phyloP scores from a whole-genome alignment of 352 stramenopile species.

The Phytophthora brassicae region DNA sequence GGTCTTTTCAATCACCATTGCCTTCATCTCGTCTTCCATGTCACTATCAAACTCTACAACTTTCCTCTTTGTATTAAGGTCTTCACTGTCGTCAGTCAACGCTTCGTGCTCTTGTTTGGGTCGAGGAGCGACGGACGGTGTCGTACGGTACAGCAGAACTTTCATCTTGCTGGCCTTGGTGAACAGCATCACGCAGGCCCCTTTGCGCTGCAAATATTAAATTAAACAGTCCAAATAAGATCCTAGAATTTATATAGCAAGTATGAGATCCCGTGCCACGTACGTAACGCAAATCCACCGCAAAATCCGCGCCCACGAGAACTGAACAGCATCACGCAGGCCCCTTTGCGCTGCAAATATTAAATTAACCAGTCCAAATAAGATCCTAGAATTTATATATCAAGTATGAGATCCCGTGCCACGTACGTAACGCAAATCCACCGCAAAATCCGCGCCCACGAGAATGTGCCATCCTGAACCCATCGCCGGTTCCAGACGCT shows the following conservation, averaged over 20 bases:
- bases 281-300: too few relatives aligned
- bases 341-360: slow-evolving; percentile 53
- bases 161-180: slow-evolving; percentile 69
- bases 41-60: slow-evolving; percentile 52
- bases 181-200: slow-evolving; percentile 62
- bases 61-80: slow-evolving; percentile 40
- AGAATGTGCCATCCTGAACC: slow-evolving; percentile 73
- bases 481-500: slow-evolving; percentile 43
- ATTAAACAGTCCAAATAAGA: background rate
- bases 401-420: background rate
- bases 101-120: slow-evolving; percentile 40
- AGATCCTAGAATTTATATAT: background rate
- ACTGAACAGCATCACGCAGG: slow-evolving; percentile 69
- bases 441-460: slow-evolving; percentile 64
- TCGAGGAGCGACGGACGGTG: slow-evolving; percentile 31
- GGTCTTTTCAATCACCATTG: slow-evolving; percentile 36
- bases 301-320: too few relatives aligned
- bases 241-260: background rate
- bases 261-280: too few relatives aligned
- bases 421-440: slow-evolving; percentile 79
- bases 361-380: slow-evolving; percentile 3
- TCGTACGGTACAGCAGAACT: slow-evolving; percentile 74
- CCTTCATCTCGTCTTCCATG: slow-evolving; percentile 54
- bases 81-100: slow-evolving; percentile 10
- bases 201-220: slow-evolving; percentile 51